A percentile compares a stretch with the other conserved stretches of the same genome.
Conservation (phyloP, 1,284 basidiomycete species). For the Gastroboletus turbinatus region DNA sequence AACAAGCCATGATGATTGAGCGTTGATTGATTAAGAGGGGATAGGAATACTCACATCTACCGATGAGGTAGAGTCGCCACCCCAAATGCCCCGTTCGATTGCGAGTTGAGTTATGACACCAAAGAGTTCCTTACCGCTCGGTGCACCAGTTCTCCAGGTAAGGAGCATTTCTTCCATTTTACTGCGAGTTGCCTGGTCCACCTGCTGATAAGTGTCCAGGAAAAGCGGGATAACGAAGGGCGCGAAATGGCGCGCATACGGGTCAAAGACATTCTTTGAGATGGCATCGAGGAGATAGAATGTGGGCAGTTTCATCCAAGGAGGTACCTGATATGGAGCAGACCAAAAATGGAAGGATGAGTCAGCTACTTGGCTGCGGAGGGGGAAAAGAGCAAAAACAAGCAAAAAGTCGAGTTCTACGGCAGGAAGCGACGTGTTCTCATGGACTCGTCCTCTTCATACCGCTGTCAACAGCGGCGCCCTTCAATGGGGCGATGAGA, state of each 20-base stretch:
- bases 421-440: slow-evolving; percentile 24
- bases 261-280: slow-evolving; percentile 89
- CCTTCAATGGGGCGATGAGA: slow-evolving; percentile 31
- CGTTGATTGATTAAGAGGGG: not conserved
- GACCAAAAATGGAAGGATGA: slow-evolving; percentile 46
- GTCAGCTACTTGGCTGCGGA: slow-evolving; percentile 54
- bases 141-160: slow-evolving; percentile 87
- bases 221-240: slow-evolving; percentile 78
- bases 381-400: slow-evolving; percentile 25
- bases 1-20: slow-evolving; percentile 11
- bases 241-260: slow-evolving; percentile 82
- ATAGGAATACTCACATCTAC: slow-evolving; percentile 27
- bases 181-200: slow-evolving; percentile 79
- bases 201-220: slow-evolving; percentile 80
- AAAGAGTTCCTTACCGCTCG: slow-evolving; percentile 80
- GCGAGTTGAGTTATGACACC: slow-evolving; percentile 69
- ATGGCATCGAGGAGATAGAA: slow-evolving; percentile 97
- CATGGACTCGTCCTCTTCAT: slow-evolving; percentile 34
- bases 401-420: slow-evolving; percentile 24
- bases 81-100: slow-evolving; percentile 80
- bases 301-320: slow-evolving; percentile 88
- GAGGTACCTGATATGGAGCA: slow-evolving; percentile 67
- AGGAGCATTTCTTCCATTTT: slow-evolving; percentile 97
- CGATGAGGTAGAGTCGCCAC: slow-evolving; percentile 48
- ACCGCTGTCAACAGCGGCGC: slow-evolving; percentile 35